Evolutionary conservation across 805 yeast species (phyloP).

Genomic region (Candida corydali): DNA sequence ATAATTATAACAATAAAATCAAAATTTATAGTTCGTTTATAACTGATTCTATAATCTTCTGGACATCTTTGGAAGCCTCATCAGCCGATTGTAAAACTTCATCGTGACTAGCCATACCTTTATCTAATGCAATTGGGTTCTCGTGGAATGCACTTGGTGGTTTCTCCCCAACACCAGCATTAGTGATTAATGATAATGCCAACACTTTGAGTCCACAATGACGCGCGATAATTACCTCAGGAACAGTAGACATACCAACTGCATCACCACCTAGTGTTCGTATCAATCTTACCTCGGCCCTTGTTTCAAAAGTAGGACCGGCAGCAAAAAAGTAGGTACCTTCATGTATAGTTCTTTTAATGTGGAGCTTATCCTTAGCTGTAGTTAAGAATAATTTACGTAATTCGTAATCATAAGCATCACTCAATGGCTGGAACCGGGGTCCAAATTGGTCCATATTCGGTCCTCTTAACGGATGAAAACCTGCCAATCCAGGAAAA

Average conservation of each 20-base stretch:
- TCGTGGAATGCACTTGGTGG: conserved; percentile 65
- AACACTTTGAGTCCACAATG: conserved; percentile 80
- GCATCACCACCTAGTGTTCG: conserved; percentile 79
- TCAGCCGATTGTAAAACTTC: conserved; percentile 85
- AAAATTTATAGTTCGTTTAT: conserved; percentile 37
- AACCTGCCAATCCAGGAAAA: conserved; percentile 86
- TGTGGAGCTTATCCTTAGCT: conserved; percentile 41
- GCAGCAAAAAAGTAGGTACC: conserved; percentile 83
- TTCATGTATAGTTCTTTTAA: conserved; percentile 69
- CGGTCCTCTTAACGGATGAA: conserved; percentile 83
- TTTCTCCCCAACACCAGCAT: conserved; percentile 66
- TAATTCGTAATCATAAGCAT: conserved; percentile 78
- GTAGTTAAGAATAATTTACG: conserved; percentile 57
- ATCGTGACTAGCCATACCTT: conserved; percentile 85
- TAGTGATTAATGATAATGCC: conserved; percentile 84
- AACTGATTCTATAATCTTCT: conserved; percentile 60
- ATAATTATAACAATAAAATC: background rate
- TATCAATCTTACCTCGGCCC: conserved; percentile 86
- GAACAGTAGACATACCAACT: conserved; percentile 97
- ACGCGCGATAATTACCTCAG: conserved; percentile 90
- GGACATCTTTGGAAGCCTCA: conserved; percentile 78
- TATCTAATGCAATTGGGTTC: conserved; percentile 48
- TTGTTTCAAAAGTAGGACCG: conserved; percentile 91
- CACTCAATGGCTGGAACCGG: conserved; percentile 81
- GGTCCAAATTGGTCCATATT: conserved; percentile 79